Percentiles rank a stretch among this genome's conserved stretches.
phyloP scores from a whole-genome alignment of 768 basidiomycete species.

The Hemileccinum rubropunctum region DNA sequence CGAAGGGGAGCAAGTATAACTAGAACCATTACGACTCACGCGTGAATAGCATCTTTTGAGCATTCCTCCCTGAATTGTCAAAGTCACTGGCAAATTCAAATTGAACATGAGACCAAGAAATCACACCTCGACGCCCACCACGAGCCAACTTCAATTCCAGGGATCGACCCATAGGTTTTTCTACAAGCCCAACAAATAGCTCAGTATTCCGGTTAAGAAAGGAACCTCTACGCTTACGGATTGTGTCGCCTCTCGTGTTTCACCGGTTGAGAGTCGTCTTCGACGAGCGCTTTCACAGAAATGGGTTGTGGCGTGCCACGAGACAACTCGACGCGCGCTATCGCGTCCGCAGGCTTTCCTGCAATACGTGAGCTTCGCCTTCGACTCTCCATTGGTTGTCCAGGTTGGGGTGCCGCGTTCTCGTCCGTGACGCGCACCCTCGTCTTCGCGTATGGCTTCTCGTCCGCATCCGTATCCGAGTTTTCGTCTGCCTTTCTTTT shows the following conservation, averaged over 20 bases:
- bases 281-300: constrained; percentile 37
- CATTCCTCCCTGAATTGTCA: constrained; percentile 48
- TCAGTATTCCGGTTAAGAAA: constrained; percentile 14
- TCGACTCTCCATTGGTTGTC: constrained; percentile 21
- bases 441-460: constrained; percentile 26
- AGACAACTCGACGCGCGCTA: constrained; percentile 34
- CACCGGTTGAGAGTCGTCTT: constrained; percentile 35
- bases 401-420: constrained; percentile 7
- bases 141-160: constrained; percentile 72
- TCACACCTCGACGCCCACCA: constrained; percentile 76
- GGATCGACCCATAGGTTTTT: constrained; percentile 79
- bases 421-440: constrained; percentile 14
- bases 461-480: constrained; percentile 27
- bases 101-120: too few relatives aligned
- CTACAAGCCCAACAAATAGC: constrained; percentile 33
- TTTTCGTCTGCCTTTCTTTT: constrained; percentile 41
- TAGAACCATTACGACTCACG: constrained; percentile 48
- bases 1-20: background rate
- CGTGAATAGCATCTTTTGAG: constrained; percentile 78
- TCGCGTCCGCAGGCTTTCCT: constrained; percentile 55
- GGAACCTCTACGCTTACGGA: constrained; percentile 20
- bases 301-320: constrained; percentile 35
- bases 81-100: background rate
- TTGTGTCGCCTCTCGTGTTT: constrained; percentile 31
- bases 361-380: constrained; percentile 70